phyloP scores from a whole-genome alignment of 2,329 filamentous ascomycete genomes.

The Penicillium thymicola region DNA sequence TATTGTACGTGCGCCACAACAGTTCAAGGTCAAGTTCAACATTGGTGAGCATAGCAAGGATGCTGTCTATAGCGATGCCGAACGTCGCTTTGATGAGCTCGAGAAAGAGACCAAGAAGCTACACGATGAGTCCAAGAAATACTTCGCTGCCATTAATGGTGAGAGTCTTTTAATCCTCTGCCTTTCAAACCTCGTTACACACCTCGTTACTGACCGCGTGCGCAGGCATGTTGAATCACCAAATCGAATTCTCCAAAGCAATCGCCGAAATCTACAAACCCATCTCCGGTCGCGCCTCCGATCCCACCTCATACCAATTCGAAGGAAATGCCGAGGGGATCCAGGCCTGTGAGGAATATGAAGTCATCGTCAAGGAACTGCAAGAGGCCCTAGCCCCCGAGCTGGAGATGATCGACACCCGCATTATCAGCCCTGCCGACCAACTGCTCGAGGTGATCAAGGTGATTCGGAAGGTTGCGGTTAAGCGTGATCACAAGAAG shows the following conservation, averaged over 20 bases:
- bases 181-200: neutral
- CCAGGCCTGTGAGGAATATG: constrained; percentile 92
- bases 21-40: constrained; percentile 88
- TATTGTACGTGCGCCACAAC: constrained; percentile 84
- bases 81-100: constrained; percentile 88
- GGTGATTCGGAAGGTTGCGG: constrained; percentile 79
- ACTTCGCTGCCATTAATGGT: constrained; percentile 95
- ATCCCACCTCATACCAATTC: constrained; percentile 75
- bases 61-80: constrained; percentile 88
- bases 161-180: constrained; percentile 19
- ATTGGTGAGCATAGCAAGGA: constrained; percentile 95
- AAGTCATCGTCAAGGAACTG: constrained; percentile 82
- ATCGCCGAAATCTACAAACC: constrained; percentile 97
- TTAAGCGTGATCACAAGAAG: constrained; percentile 96
- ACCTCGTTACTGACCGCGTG: neutral
- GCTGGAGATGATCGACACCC: constrained; percentile 92
- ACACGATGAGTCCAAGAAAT: constrained; percentile 95
- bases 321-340: constrained; percentile 94
- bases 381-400: constrained; percentile 86
- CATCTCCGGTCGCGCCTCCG: constrained; percentile 91
- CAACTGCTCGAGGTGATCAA: constrained; percentile 95
- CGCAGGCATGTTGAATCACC: constrained; percentile 83
- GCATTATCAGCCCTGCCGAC: constrained; percentile 87
- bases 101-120: constrained; percentile 95
- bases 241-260: constrained; percentile 96